Conservation (phyloP, 2,329 filamentous ascomycete species). For the Neopestalotiopsis clavispora region DNA sequence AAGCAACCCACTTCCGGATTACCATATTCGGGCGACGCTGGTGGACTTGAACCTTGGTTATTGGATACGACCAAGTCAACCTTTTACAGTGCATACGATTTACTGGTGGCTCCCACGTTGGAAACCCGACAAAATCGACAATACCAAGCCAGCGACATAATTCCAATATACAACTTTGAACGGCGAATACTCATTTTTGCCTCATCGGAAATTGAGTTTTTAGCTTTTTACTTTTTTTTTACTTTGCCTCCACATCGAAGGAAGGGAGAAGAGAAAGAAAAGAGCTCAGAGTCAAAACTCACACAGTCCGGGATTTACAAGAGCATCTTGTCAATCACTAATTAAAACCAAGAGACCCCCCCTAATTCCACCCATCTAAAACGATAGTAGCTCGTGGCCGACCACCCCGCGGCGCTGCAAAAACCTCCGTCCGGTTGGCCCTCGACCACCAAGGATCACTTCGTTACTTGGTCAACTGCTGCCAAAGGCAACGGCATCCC, state of each 20-base stretch:
- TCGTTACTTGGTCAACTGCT: constrained; percentile 17
- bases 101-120: not conserved
- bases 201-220: not conserved
- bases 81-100: too few species aligned
- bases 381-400: not conserved
- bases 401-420: constrained; percentile 13
- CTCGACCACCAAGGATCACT: constrained; percentile 10
- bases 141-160: not conserved
- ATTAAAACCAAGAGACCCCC: not conserved
- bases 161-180: not conserved
- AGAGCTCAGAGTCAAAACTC: not conserved
- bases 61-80: constrained; percentile 8
- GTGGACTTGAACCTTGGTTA: constrained; percentile 10
- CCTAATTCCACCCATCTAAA: constrained; percentile 9
- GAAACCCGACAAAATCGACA: not conserved
- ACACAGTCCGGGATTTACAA: not conserved
- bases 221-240: not conserved
- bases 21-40: constrained; percentile 14
- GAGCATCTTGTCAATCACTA: constrained; percentile 5
- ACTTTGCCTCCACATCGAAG: not conserved
- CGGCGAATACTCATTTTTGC: not conserved
- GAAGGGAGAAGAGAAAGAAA: not conserved
- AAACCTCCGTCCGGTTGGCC: constrained; percentile 13
- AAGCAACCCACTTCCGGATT: constrained; percentile 2
- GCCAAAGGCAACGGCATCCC: constrained; percentile 7